Percentiles rank a stretch among this genome's conserved stretches.
Conservation (phyloP, 2,329 filamentous ascomycete genomes). For the Juglanconis sp. region DNA sequence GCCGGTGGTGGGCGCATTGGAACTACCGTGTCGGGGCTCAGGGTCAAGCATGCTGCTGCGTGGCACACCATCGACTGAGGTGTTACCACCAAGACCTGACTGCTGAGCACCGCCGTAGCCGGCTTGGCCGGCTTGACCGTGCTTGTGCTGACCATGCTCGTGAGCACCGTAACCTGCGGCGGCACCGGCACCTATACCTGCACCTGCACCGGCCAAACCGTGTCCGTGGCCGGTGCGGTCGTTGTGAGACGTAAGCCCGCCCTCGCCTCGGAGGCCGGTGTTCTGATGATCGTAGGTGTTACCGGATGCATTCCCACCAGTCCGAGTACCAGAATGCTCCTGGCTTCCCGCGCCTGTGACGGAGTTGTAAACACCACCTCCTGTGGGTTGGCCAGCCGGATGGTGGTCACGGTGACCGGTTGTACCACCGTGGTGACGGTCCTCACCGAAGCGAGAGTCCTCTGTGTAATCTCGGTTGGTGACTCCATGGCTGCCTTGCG, state of each 20-base stretch:
- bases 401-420: background rate
- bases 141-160: constrained; percentile 11
- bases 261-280: constrained; percentile 7
- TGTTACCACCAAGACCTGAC: background rate
- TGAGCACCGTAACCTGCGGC: constrained; percentile 18
- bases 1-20: background rate
- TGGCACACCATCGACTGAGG: constrained; percentile 1
- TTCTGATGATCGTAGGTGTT: constrained; percentile 12
- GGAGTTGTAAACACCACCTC: constrained; percentile 3
- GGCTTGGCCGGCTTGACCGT: background rate
- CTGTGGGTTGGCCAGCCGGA: background rate
- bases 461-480: background rate
- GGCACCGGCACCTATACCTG: background rate
- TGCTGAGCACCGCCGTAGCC: background rate
- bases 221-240: constrained; percentile 5
- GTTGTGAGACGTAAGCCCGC: constrained; percentile 14
- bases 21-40: background rate
- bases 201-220: background rate
- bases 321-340: constrained; percentile 1
- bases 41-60: constrained; percentile 17
- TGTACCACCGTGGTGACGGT: background rate
- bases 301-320: background rate
- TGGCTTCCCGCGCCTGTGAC: constrained; percentile 10
- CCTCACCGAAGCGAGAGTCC: background rate
- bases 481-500: background rate